Evolutionary conservation across 2,329 filamentous ascomycete species (phyloP), one percentile per base, ranked within the genome.

Genomic region (Daldinia sp.): DNA sequence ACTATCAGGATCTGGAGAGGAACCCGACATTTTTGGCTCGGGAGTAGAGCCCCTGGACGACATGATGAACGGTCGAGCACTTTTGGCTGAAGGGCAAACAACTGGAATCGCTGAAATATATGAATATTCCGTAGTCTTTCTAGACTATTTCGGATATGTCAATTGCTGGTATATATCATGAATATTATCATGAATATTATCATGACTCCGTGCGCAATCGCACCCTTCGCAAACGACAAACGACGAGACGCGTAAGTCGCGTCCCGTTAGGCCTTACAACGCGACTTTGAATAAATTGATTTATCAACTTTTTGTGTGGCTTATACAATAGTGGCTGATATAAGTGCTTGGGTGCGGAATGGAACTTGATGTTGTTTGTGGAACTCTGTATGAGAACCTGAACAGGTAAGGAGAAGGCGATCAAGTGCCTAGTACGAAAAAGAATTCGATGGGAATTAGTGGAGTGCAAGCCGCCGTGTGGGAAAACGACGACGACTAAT

Each of bases 41-140:
- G 64, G 51, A 27, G 72, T 70, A n/a, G 68, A 62, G 29, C 43
- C 58, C 47, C 39, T 64, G 13, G 68, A 70, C n/a, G 70, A 69
- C 71, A 73, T 73, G 43, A 49, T 34, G 17, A 50, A 25, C 8
- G n/a, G n/a, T n/a, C n/a, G n/a, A n/a, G n/a, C n/a, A n/a, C n/a
- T n/a, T n/a, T n/a, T 13, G 25, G 50, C 29, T 5, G 6, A 4
- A 27, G 11, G 5, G 21, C 15, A 13, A 51, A 35, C n/a, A 17
- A 37, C 13, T 29, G n/a, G 13, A 13, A 19, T 34, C 17, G 27
- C 15, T 13, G 2, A 41, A 37, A 21, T 15, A n/a, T 21, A 30
- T 17, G 30, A 19, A 41, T 21, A n/a, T n/a, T n/a, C n/a, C n/a
- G n/a, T n/a, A n/a, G 17, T 51, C 29, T n/a, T 4, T 51, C 21